phyloP scores from a whole-genome alignment of 805 yeast species.

The Suhomyces faveliae region DNA sequence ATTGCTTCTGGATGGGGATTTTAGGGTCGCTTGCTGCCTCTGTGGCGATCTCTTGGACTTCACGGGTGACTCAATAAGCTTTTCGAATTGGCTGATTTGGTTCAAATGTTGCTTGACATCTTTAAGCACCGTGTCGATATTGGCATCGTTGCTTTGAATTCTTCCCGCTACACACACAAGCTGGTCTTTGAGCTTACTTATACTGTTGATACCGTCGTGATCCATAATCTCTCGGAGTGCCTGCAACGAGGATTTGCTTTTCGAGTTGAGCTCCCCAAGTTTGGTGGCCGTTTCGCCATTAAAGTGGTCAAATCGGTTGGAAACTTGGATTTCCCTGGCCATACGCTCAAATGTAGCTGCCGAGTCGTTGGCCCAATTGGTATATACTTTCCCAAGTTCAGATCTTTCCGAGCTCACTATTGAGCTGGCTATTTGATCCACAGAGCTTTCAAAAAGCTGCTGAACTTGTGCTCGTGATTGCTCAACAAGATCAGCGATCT shows the following conservation, averaged over 20 bases:
- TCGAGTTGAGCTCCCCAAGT: not conserved
- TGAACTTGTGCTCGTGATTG: slow-evolving; percentile 3
- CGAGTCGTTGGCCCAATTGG: not conserved
- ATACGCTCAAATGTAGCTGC: not conserved
- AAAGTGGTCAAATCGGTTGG: not conserved
- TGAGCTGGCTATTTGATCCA: slow-evolving; percentile 1
- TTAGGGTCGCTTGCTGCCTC: not conserved
- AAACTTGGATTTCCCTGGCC: not conserved
- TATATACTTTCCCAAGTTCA: not conserved
- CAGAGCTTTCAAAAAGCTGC: slow-evolving; percentile 2
- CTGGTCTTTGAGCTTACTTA: not conserved
- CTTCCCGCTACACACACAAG: not conserved
- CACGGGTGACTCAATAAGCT: slow-evolving; percentile 8
- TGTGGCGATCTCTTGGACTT: not conserved
- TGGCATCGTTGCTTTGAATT: slow-evolving; percentile 7
- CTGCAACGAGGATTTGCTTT: not conserved
- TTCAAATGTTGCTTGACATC: slow-evolving; percentile 5
- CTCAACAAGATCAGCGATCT: slow-evolving; percentile 1
- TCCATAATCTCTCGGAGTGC: not conserved
- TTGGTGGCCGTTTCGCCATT: not conserved
- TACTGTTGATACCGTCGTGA: not conserved
- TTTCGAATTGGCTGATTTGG: slow-evolving; percentile 6
- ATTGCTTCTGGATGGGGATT: not conserved
- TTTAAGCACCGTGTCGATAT: slow-evolving; percentile 1
- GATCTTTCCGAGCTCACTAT: slow-evolving; percentile 1